A percentile compares a stretch with the other conserved stretches of the same genome.
These are phyloP conservation scores for Coniochaeta ligniaria DNA, from an alignment of 2,329 filamentous ascomycete species.

Conservation along the genomic window DNA sequence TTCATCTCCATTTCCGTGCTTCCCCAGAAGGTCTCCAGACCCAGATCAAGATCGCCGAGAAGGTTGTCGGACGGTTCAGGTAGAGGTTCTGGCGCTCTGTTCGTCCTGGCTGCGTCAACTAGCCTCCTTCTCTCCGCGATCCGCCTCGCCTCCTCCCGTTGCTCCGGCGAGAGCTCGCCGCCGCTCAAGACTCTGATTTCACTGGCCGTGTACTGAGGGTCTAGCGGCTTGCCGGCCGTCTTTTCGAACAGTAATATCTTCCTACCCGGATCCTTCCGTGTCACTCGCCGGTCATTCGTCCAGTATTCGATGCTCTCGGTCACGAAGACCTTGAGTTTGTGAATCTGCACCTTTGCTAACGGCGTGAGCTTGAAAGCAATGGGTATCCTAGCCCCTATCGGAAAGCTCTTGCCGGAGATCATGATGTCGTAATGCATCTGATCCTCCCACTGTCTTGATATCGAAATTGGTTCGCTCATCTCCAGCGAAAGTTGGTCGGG, in stretches of 20 bases:
- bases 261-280: constrained; percentile 73
- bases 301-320: constrained; percentile 90
- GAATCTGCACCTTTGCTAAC: constrained; percentile 85
- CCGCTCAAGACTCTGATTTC: constrained; percentile 71
- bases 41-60: constrained; percentile 69
- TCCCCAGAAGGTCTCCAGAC: constrained; percentile 66
- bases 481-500: constrained; percentile 84
- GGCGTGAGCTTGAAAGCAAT: constrained; percentile 93
- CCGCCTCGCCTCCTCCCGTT: constrained; percentile 40
- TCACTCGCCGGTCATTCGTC: constrained; percentile 77
- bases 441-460: constrained; percentile 90
- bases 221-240: constrained; percentile 68
- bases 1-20: constrained; percentile 93
- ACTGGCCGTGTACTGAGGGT: constrained; percentile 66
- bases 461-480: constrained; percentile 87
- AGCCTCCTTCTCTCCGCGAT: constrained; percentile 44
- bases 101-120: constrained; percentile 38
- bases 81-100: constrained; percentile 31
- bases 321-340: constrained; percentile 84
- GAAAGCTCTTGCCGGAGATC: constrained; percentile 92
- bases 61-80: constrained; percentile 60
- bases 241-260: constrained; percentile 89
- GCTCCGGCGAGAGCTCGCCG: constrained; percentile 58
- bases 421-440: constrained; percentile 94
- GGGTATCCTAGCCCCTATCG: constrained; percentile 78